Evolutionary conservation across 805 yeast genomes (phyloP).

Genomic region (Diddensiella santjacobensis): DNA sequence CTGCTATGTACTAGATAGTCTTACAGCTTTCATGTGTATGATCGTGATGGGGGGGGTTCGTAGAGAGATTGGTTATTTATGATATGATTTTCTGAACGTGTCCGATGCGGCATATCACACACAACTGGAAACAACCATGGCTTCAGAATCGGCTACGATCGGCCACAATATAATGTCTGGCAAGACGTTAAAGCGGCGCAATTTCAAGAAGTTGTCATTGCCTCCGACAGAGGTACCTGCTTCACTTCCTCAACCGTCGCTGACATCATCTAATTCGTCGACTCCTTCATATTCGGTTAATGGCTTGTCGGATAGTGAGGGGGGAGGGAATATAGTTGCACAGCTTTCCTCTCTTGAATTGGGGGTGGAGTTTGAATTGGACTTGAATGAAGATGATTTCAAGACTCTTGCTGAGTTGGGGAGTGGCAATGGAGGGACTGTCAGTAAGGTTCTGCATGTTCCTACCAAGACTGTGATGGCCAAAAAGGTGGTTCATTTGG

Average conservation of each 20-base stretch:
- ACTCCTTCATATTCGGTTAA: not conserved
- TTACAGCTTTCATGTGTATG: no score
- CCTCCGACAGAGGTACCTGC: conserved; percentile 5
- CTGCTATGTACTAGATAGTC: no score
- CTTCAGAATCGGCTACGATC: not conserved
- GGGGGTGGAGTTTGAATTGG: conserved; percentile 51
- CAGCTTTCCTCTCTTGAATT: conserved; percentile 48
- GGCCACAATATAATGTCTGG: conserved; percentile 7
- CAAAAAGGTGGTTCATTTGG: conserved; percentile 80
- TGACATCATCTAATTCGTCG: not conserved
- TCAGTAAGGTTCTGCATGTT: conserved; percentile 78
- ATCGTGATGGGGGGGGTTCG: no score
- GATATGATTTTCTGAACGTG: no score
- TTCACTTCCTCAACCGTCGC: not conserved
- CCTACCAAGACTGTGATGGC: conserved; percentile 91
- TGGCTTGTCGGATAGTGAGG: conserved; percentile 13
- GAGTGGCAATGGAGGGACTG: conserved; percentile 92
- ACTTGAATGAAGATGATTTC: conserved; percentile 61
- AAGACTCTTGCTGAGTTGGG: conserved; percentile 77
- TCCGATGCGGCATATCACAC: no score
- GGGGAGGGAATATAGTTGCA: conserved; percentile 29
- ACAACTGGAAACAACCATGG: no score
- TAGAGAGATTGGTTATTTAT: no score
- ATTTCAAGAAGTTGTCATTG: conserved; percentile 54
- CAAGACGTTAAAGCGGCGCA: conserved; percentile 52